phyloP scores from a whole-genome alignment of 805 yeast genomes.

The Saccharomycopsis guyanensis region DNA sequence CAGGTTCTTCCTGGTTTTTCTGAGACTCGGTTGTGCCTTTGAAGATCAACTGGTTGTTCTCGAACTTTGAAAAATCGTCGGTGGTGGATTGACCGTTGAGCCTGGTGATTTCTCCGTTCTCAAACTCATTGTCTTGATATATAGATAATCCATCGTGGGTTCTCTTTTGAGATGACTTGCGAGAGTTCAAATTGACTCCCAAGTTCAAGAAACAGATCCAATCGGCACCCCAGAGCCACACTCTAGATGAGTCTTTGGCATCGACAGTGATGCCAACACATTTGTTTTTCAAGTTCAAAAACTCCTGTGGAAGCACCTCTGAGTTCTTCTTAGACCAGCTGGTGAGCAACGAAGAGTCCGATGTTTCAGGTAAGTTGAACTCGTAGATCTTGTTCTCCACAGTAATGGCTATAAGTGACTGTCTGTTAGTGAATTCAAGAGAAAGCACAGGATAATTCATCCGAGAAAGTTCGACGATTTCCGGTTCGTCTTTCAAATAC shows the following conservation, averaged over 20 bases:
- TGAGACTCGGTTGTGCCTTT: slow-evolving; percentile 1
- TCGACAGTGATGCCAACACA: slow-evolving; percentile 65
- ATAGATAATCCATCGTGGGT: slow-evolving; percentile 37
- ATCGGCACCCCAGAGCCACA: slow-evolving; percentile 84
- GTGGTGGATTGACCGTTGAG: slow-evolving; percentile 14
- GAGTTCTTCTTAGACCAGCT: slow-evolving; percentile 76
- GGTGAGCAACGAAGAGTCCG: slow-evolving; percentile 37
- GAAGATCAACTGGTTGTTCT: slow-evolving; percentile 9
- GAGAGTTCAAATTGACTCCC: slow-evolving; percentile 30
- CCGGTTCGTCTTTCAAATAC: slow-evolving; percentile 27
- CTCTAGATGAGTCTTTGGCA: slow-evolving; percentile 31
- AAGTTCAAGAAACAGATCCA: slow-evolving; percentile 64
- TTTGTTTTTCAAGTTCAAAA: slow-evolving; percentile 50
- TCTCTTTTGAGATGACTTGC: slow-evolving; percentile 30
- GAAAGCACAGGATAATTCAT: slow-evolving; percentile 55
- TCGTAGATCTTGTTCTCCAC: slow-evolving; percentile 73
- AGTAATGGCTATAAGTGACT: slow-evolving; percentile 55
- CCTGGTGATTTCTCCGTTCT: slow-evolving; percentile 19
- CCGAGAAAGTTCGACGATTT: slow-evolving; percentile 40
- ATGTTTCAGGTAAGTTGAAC: slow-evolving; percentile 34
- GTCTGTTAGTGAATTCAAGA: slow-evolving; percentile 42
- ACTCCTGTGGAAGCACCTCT: slow-evolving; percentile 63
- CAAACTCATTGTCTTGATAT: slow-evolving; percentile 25
- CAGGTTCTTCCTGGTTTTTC: slow-evolving; percentile 24
- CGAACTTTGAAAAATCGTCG: slow-evolving; percentile 3